A percentile compares a stretch with the other conserved stretches of the same genome.
These are phyloP conservation scores for Pulveroboletus frians DNA, from an alignment of 768 basidiomycete species.

Conservation along the genomic window DNA sequence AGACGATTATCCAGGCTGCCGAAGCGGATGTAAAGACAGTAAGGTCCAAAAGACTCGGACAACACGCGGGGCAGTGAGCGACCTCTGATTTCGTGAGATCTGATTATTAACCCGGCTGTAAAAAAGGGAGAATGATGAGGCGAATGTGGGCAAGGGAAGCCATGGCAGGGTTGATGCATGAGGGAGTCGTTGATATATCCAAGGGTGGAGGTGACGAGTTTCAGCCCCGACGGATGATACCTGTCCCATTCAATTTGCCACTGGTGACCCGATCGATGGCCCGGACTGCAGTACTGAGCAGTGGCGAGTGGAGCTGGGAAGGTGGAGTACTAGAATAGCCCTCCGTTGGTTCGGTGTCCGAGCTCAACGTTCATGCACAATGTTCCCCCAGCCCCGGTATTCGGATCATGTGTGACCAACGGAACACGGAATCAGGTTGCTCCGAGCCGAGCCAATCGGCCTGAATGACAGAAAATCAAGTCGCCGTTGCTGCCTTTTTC, in stretches of 20 bases:
- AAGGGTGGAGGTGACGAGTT: neutral
- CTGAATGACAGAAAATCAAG: too few species aligned
- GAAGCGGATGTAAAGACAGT: neutral
- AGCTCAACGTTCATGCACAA: too few species aligned
- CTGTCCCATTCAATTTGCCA: neutral
- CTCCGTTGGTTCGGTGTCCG: too few species aligned
- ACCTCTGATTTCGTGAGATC: neutral
- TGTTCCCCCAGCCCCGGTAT: too few species aligned
- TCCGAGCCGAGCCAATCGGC: too few species aligned
- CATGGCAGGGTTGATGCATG: neutral
- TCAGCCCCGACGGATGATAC: neutral
- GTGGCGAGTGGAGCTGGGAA: neutral
- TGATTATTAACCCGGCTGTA: neutral
- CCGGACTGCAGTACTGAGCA: too few species aligned
- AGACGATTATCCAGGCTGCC: constrained; percentile 3
- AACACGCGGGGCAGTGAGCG: neutral
- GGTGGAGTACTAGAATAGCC: neutral
- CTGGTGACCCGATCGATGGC: neutral
- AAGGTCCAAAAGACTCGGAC: neutral
- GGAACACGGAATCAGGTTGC: neutral
- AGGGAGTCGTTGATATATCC: too few species aligned
- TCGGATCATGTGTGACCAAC: too few species aligned
- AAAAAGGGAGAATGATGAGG: neutral
- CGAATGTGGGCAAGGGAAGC: neutral
- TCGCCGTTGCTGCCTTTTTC: too few species aligned